These are phyloP conservation scores for Xylaria arbuscula DNA, from an alignment of 2,329 filamentous ascomycete species.

Conservation along the genomic window DNA sequence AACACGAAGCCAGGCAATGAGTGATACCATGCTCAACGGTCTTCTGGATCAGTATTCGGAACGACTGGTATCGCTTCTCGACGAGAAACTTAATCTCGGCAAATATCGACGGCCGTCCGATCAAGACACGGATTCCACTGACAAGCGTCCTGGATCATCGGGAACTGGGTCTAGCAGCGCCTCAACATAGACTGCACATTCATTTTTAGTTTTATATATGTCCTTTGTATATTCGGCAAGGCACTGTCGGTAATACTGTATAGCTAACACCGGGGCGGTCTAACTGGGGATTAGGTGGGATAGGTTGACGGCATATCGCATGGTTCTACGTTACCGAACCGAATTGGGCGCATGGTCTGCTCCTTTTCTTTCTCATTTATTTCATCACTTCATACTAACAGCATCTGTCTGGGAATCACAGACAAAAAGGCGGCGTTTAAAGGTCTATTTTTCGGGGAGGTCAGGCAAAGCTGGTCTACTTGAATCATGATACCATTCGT, in stretches of 20 bases:
- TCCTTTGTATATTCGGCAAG: slow-evolving; percentile 36
- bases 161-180: slow-evolving; percentile 40
- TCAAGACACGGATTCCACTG: slow-evolving; percentile 34
- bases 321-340: slow-evolving; percentile 10
- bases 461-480: slow-evolving; percentile 15
- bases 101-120: slow-evolving; percentile 33
- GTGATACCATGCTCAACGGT: slow-evolving; percentile 69
- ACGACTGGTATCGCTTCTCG: slow-evolving; percentile 74
- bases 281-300: slow-evolving; percentile 6
- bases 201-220: slow-evolving; percentile 40
- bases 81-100: slow-evolving; percentile 72
- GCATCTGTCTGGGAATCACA: slow-evolving; percentile 30
- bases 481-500: slow-evolving; percentile 33
- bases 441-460: slow-evolving; percentile 18
- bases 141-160: slow-evolving; percentile 39
- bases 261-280: slow-evolving; percentile 18
- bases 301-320: slow-evolving; percentile 19
- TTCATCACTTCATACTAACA: slow-evolving; percentile 1
- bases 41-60: slow-evolving; percentile 81
- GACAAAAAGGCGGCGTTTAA: slow-evolving; percentile 35
- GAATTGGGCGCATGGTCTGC: slow-evolving; percentile 18
- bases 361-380: slow-evolving; percentile 12
- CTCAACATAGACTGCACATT: slow-evolving; percentile 40
- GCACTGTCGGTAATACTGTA: slow-evolving; percentile 32
- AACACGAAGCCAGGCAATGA: slow-evolving; percentile 64